Evolutionary conservation across 1,284 basidiomycete species (phyloP), one percentile per base, ranked within the genome.

Genomic region (Singerocomus rubriflavus): DNA sequence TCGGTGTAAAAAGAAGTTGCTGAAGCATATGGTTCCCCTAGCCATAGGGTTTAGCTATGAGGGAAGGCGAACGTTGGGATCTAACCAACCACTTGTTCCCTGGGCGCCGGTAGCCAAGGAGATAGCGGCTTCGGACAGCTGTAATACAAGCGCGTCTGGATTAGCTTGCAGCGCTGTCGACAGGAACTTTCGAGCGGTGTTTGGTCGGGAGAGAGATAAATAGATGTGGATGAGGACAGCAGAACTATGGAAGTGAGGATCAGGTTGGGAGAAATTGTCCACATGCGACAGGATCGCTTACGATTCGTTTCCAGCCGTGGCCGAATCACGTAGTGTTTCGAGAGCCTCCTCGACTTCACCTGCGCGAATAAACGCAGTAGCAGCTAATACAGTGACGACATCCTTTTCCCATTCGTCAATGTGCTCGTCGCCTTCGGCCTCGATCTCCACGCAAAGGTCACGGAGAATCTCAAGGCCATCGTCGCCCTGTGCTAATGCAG

Each of bases 261-360:
- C 10, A 41, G 44, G 29, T 31, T 3, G 9, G 34, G 29, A 27
- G 14, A 12, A 26, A 35, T 13, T 13, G 38, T 42, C 31, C 39
- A 31, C 52, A 46, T 60, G 49, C 17, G 44, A 25, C 16, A 27
- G 32, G 11, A 46, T 21, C 36, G 75, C 91, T 63, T 69, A 95
- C 93, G 91, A 53, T 55, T 70, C 65, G 16, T 63, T 57, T 1
- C 65, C 60, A 0, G 56, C 36, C 13, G 91, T 74, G 91, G 92
- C 48, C 33, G 85, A 84, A 27, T 80, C 75, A 12, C 85, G 83
- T 27, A 97, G 76, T 0, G 91, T 93, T 66, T 95, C 92, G 27
- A 97, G 73, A 0, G 92, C 93, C 71, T 97, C 94, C 70, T 96
- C 93, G 14, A 88, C 70, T 71, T 97, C 93, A 5, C 86, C 87